Base-by-base conservation (phyloP, 2,329 filamentous ascomycete species). In the Nothophaeocryptopus gaeumannii region DNA sequence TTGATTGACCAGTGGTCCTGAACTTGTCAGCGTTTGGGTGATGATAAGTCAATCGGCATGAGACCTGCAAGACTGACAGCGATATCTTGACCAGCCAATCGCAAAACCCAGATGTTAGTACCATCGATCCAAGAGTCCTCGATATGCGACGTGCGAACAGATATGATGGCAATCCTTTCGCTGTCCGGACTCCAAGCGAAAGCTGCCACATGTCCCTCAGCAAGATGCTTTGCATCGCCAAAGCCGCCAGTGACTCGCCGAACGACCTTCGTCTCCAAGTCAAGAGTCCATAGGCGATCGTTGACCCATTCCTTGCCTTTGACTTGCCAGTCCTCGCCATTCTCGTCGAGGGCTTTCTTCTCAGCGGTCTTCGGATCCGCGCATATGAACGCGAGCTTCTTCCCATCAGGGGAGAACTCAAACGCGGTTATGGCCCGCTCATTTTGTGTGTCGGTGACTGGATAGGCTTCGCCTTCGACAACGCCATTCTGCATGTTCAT, bases 291-390 rank as follows among this genome's bases (percentile, higher is more conserved):
- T 9, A 74, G 54, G 8, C 62, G 62, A 11, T 56, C 58, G 47
- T 59, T 65, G 4, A 64, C 53, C 70, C 66, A 72, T 10, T 66
- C 58, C 33, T 68, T 53, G 20, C 67, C 70, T 64, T 67, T 74
- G 12, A 73, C 65, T 7, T 64, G 55, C 2, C 59, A 62, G 47
- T 70, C 70, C 29, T 66, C 59, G 8, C 66, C 65, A 0, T 61
- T 61, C 8, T 67, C 60, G 10, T 72, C 64, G 2, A 59, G 63
- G 7, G 54, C 59, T 32, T 64, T 65, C 45, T 63, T 53, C 16
- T 67, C 67, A 2, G 60, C 54, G 2, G 59, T 56, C 32, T 70
- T 70, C 47, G 66, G 60, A 35, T 69, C 67, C 8, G 68, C 58
- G 14, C 62, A 63, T 1, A 67, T 33, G 44, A 59, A 72, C 2